phyloP scores from a whole-genome alignment of 306 rosid species.

The Hylodesmum podocarpum region DNA sequence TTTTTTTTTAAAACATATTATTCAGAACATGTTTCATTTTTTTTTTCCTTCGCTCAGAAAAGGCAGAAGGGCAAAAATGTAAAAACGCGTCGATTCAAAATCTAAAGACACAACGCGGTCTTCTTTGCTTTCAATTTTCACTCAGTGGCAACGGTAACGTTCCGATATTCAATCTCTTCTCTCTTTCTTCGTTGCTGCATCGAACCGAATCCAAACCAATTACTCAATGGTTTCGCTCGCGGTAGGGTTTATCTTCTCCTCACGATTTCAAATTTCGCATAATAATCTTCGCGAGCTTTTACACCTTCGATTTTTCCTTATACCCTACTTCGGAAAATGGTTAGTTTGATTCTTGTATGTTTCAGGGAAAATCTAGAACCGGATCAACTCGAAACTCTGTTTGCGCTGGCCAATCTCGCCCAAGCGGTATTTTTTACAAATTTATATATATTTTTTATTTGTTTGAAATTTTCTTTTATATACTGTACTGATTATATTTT shows the following conservation, averaged over 20 bases:
- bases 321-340: not conserved
- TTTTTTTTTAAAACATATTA: too few species aligned
- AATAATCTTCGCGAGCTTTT: not conserved
- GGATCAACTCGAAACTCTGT: conserved; percentile 34
- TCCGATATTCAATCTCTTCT: not conserved
- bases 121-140: not conserved
- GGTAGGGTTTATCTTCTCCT: conserved; percentile 14
- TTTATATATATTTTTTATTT: not conserved
- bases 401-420: conserved; percentile 35
- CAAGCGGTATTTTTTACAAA: conserved; percentile 32
- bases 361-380: conserved; percentile 47
- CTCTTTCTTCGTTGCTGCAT: not conserved
- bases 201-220: conserved; percentile 14
- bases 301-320: not conserved
- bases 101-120: not conserved
- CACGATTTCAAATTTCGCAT: not conserved
- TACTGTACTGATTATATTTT: not conserved
- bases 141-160: not conserved
- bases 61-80: not conserved
- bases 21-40: too few species aligned
- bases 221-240: conserved; percentile 28
- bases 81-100: not conserved
- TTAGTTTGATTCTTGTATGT: not conserved
- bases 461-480: not conserved
- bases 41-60: not conserved